Base-by-base conservation (phyloP, 2,329 filamentous ascomycete genomes). In the Neonectria ditissima region DNA sequence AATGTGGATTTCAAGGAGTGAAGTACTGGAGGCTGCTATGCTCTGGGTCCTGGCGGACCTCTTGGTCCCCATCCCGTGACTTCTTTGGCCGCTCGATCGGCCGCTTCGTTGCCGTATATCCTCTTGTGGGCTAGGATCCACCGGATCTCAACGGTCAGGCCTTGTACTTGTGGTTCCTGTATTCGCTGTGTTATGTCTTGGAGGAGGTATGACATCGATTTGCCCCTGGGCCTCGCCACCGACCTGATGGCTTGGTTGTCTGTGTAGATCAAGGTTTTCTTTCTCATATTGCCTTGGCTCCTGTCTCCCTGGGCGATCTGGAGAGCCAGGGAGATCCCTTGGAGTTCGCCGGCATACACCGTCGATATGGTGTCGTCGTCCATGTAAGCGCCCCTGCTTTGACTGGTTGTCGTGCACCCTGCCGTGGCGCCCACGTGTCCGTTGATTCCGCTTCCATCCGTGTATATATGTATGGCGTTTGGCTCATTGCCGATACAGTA, bases 341-440 rank as follows among this genome's bases (percentile, higher is more conserved):
- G 62, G 4, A 60, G 62, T 54, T 64, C 62, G 2, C 47, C 61
- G 14, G 55, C 55, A 30, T 64, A 64, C 41, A 44, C 56, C 48
- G 9, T 30, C 28, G 28, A 30, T 30, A 30, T 10, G 28, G 28
- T 30, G 4, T 30, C 28, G 28, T 9, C 28, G 28, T 10, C 28
- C 28, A 30, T 30, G 11, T 30, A 30, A 10, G 28, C 28, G 28
- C 28, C 28, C 20, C 9, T 24, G 14, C 9, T 45, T 24, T 45
- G 11, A 14, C 10, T 24, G 5, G 20, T 26, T 4, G 11, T 45
- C 1, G 22, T 45, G 22, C 22, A 45, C 10, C 14, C 11, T 4
- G 43, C 43, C 6, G 22, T 13, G 28, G 22, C 43, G 11, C 43
- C 22, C 6, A 45, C 10, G 11, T 45, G 13, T 14, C 43, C 22